Evolutionary conservation across 495 filamentous ascomycete species (phyloP).

Genomic region (Cetradonia linearis): DNA sequence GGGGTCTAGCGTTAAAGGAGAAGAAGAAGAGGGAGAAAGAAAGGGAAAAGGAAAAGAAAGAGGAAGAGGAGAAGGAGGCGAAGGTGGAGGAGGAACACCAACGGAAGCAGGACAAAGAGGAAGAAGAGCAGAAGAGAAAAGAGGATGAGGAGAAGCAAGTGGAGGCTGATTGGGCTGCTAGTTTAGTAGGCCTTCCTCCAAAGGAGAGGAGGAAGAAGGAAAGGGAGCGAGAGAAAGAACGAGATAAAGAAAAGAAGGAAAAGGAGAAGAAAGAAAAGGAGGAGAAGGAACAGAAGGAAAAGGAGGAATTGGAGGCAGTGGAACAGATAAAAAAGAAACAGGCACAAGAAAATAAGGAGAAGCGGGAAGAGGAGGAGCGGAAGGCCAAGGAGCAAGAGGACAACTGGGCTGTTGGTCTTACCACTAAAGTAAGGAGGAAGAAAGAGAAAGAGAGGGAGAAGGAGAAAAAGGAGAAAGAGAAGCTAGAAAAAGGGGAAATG

Average conservation of each 20-base stretch:
- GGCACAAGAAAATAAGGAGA: neutral
- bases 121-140: neutral
- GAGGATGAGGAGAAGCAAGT: neutral
- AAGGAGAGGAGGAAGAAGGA: conserved; percentile 17
- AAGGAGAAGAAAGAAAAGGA: conserved; percentile 24
- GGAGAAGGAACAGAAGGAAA: conserved; percentile 19
- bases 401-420: conserved; percentile 17
- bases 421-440: conserved; percentile 9
- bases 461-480: conserved; percentile 21
- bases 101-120: conserved; percentile 8
- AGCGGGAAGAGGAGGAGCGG: conserved; percentile 2
- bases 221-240: conserved; percentile 7
- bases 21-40: conserved; percentile 33
- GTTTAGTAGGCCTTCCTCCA: conserved; percentile 1
- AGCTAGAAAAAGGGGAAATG: conserved; percentile 20
- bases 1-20: conserved; percentile 27
- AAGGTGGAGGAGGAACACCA: conserved; percentile 9
- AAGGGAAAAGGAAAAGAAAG: neutral
- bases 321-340: conserved; percentile 6
- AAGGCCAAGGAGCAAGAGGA: conserved; percentile 13
- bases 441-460: conserved; percentile 14
- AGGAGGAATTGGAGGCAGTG: conserved; percentile 21
- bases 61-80: conserved; percentile 4
- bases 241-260: conserved; percentile 8
- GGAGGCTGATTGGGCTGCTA: conserved; percentile 10